Conservation (phyloP, 1,284 basidiomycete species). For the Tetrapyrgos nigripes region DNA sequence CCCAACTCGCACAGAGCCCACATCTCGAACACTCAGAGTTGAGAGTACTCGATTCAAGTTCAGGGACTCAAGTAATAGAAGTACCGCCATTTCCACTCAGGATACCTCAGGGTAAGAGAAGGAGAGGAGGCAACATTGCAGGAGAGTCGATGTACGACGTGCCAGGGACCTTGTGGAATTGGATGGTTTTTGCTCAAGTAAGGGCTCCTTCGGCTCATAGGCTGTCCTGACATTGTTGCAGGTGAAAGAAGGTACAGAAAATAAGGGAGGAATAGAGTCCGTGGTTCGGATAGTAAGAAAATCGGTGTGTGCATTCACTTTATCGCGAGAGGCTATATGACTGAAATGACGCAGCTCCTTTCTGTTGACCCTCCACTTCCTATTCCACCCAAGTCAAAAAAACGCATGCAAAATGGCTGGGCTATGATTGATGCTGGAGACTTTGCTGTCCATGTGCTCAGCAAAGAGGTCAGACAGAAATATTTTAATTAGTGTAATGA, state of each 20-base stretch:
- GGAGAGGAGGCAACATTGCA: conserved; percentile 67
- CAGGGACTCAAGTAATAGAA: conserved; percentile 50
- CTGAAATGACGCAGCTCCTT: conserved; percentile 44
- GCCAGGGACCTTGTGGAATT: conserved; percentile 68
- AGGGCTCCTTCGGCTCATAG: conserved; percentile 3
- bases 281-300: conserved; percentile 72
- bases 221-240: conserved; percentile 28
- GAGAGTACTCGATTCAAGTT: conserved; percentile 41
- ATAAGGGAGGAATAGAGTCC: conserved; percentile 74
- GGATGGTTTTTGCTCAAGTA: conserved; percentile 77
- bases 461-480: conserved; percentile 63
- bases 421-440: conserved; percentile 80
- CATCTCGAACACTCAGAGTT: conserved; percentile 65
- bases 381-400: conserved; percentile 66
- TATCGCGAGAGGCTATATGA: neutral
- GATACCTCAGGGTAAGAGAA: conserved; percentile 64
- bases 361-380: conserved; percentile 57
- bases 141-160: conserved; percentile 65
- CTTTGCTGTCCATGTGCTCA: conserved; percentile 78
- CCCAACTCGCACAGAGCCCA: conserved; percentile 59
- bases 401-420: conserved; percentile 72
- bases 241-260: conserved; percentile 86
- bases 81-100: conserved; percentile 57
- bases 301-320: conserved; percentile 49
- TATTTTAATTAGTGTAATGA: conserved; percentile 51